A percentile compares a stretch with the other conserved stretches of the same genome.
phyloP scores from a whole-genome alignment of 495 filamentous ascomycete genomes.

The Patellaria atrata region DNA sequence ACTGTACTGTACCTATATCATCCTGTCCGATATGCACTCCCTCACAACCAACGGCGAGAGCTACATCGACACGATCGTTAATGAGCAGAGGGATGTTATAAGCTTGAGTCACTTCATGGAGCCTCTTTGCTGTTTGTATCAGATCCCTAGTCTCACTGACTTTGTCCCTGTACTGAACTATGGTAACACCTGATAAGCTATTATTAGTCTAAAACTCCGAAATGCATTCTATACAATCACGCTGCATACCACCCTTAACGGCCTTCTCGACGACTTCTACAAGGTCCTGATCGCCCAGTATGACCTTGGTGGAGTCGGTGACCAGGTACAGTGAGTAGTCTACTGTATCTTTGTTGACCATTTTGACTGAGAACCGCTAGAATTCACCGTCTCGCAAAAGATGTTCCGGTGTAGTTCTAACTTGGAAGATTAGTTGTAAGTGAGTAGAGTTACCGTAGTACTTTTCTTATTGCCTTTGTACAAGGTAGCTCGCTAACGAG shows the following conservation, averaged over 20 bases:
- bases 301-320: slow-evolving; percentile 73
- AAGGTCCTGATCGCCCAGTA: slow-evolving; percentile 58
- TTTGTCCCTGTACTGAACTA: slow-evolving; percentile 89
- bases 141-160: slow-evolving; percentile 59
- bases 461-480: too few relatives aligned
- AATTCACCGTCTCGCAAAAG: too few relatives aligned
- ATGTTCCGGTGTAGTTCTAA: too few relatives aligned
- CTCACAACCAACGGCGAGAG: slow-evolving; percentile 69
- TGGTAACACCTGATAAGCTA: slow-evolving; percentile 46
- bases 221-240: not conserved
- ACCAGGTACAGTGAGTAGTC: slow-evolving; percentile 73
- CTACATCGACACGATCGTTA: slow-evolving; percentile 92
- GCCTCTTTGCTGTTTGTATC: slow-evolving; percentile 50
- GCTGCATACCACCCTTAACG: slow-evolving; percentile 47
- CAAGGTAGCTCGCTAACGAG: too few relatives aligned
- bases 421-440: too few relatives aligned
- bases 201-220: slow-evolving; percentile 13
- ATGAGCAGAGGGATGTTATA: slow-evolving; percentile 71
- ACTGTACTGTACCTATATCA: slow-evolving; percentile 54
- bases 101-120: slow-evolving; percentile 54
- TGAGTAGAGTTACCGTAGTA: too few relatives aligned
- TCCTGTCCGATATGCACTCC: slow-evolving; percentile 92
- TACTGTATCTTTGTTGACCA: slow-evolving; percentile 26
- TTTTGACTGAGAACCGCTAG: slow-evolving; percentile 11
- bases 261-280: slow-evolving; percentile 62